phyloP scores from a whole-genome alignment of 2,329 filamentous ascomycete genomes.

The Ascomycota sp. region DNA sequence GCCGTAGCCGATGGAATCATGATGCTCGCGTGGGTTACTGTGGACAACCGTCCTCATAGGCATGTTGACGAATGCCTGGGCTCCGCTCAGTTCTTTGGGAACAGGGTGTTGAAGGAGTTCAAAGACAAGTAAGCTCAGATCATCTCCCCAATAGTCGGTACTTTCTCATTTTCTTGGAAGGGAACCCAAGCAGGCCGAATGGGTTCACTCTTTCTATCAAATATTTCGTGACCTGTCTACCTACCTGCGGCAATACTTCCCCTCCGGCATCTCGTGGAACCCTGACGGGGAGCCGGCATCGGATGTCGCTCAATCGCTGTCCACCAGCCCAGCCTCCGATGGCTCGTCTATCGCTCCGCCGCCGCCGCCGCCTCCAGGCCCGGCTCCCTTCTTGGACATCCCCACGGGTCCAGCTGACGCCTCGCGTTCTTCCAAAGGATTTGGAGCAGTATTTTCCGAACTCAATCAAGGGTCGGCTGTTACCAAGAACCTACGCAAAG shows the following conservation, averaged over 20 bases:
- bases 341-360: constrained; percentile 23
- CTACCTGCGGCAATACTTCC: constrained; percentile 68
- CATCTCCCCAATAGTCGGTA: background rate
- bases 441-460: constrained; percentile 76
- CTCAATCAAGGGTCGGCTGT: constrained; percentile 77
- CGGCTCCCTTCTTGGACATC: constrained; percentile 42
- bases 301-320: constrained; percentile 38
- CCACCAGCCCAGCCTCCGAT: constrained; percentile 1
- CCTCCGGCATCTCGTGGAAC: constrained; percentile 71
- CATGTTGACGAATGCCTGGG: constrained; percentile 66
- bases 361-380: constrained; percentile 49
- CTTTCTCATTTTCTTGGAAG: constrained; percentile 18
- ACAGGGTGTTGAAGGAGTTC: constrained; percentile 74
- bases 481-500: constrained; percentile 73
- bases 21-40: constrained; percentile 72
- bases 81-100: constrained; percentile 81
- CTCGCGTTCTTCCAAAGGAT: constrained; percentile 28
- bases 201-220: constrained; percentile 79
- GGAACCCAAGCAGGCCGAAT: constrained; percentile 61
- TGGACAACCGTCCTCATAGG: constrained; percentile 62
- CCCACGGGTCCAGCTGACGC: constrained; percentile 17
- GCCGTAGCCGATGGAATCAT: constrained; percentile 79
- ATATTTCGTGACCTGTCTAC: constrained; percentile 65
- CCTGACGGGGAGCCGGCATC: constrained; percentile 48
- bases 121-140: constrained; percentile 38